phyloP scores from a whole-genome alignment of 345 rosid species.

The Pseudoturritis turrita region DNA sequence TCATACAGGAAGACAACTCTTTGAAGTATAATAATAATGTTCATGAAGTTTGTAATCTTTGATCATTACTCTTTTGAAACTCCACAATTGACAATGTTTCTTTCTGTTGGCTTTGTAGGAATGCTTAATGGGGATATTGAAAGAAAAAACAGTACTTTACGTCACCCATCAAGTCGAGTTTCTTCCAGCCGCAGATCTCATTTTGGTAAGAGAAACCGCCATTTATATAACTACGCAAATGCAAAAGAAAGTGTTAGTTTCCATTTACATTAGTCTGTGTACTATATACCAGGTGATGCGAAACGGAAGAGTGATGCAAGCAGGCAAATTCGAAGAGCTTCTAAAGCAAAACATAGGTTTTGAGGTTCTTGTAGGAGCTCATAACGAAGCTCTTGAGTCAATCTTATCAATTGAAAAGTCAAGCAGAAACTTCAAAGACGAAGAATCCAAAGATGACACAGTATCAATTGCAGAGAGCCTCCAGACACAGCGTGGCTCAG shows the following conservation, averaged over 20 bases:
- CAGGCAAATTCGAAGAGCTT: conserved; percentile 73
- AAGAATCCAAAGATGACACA: conserved; percentile 34
- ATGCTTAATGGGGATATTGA: conserved; percentile 79
- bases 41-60: neutral
- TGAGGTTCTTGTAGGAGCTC: conserved; percentile 90
- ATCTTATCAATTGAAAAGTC: conserved; percentile 57
- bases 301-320: conserved; percentile 83
- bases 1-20: conserved; percentile 88
- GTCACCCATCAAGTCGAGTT: conserved; percentile 98
- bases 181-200: conserved; percentile 90
- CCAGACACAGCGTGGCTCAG: conserved; percentile 42
- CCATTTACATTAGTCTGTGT: conserved; percentile 12
- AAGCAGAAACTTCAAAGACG: conserved; percentile 42
- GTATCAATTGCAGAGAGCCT: conserved; percentile 36
- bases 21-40: conserved; percentile 41
- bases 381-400: conserved; percentile 70
- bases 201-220: conserved; percentile 52
- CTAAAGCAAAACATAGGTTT: conserved; percentile 76
- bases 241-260: neutral
- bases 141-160: conserved; percentile 68
- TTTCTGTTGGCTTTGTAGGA: conserved; percentile 44
- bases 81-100: neutral
- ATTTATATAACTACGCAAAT: neutral
- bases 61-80: neutral
- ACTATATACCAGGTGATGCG: conserved; percentile 67